These are phyloP conservation scores for Prunus yedoensis DNA, from an alignment of 331 rosid species.

Conservation along the genomic window DNA sequence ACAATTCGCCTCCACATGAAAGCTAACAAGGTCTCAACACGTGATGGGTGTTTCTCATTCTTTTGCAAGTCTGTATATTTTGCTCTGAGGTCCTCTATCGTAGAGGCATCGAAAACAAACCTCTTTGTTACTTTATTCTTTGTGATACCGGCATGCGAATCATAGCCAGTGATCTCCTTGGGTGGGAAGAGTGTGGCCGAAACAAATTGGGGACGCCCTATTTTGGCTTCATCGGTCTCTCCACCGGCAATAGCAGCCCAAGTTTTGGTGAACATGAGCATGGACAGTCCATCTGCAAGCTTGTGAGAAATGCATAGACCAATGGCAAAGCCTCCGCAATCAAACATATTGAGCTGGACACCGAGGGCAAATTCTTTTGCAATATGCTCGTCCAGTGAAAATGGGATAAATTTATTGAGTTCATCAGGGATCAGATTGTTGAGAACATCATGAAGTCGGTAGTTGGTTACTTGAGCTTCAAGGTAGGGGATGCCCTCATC, in stretches of 20 bases:
- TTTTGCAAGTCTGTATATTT: constrained; percentile 9
- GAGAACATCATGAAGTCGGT: no score
- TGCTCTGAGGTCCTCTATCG: constrained; percentile 29
- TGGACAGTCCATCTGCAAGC: background rate
- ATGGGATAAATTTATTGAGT: no score
- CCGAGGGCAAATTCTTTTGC: no score
- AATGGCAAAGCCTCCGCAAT: constrained; percentile 15
- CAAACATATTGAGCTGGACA: no score
- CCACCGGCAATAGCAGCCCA: constrained; percentile 7
- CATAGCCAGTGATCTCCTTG: background rate
- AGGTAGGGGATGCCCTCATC: no score
- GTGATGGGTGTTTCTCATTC: background rate
- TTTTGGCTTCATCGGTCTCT: background rate
- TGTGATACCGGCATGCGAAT: background rate
- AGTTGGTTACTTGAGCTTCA: no score
- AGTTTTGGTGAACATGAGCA: background rate
- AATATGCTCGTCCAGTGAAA: no score
- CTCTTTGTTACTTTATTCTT: constrained; percentile 29
- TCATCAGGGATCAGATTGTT: no score
- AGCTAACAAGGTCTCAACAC: constrained; percentile 44
- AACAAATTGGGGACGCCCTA: constrained; percentile 25
- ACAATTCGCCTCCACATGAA: constrained; percentile 46
- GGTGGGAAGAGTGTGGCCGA: constrained; percentile 22
- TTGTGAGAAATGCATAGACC: constrained; percentile 4
- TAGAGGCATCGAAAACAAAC: background rate